These are phyloP conservation scores for Fusarium drepaniforme DNA, from an alignment of 2,329 filamentous ascomycete species.

Conservation along the genomic window DNA sequence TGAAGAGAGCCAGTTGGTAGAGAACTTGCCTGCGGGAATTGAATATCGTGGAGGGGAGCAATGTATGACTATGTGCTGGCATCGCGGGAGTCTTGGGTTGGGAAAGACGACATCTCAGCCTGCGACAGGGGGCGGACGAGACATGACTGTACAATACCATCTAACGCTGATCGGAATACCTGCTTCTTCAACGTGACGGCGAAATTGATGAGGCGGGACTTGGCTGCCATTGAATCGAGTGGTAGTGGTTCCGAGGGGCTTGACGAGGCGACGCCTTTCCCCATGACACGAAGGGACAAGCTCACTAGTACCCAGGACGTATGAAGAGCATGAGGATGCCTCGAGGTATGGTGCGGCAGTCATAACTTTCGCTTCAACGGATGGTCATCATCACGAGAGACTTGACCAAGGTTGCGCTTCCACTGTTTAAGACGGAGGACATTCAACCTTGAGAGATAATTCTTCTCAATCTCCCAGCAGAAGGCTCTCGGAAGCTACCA, in stretches of 20 bases:
- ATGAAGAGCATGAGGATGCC: not conserved
- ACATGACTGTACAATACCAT: slow-evolving; percentile 43
- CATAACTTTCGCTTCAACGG: not conserved
- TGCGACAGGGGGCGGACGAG: slow-evolving; percentile 17
- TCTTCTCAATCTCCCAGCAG: not conserved
- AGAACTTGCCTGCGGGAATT: not conserved
- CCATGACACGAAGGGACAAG: not conserved
- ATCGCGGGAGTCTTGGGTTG: not conserved
- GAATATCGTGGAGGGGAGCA: not conserved
- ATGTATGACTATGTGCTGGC: slow-evolving; percentile 40
- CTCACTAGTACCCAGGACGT: not conserved
- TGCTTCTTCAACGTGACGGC: not conserved
- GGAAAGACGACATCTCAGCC: not conserved
- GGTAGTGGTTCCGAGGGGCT: not conserved
- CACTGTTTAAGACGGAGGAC: not conserved
- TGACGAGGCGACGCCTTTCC: not conserved
- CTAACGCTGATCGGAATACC: slow-evolving; percentile 11
- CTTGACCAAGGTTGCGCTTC: not conserved
- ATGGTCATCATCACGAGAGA: not conserved
- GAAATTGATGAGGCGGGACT: not conserved
- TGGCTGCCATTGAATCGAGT: not conserved
- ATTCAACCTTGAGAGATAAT: not conserved
- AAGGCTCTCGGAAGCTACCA: not conserved
- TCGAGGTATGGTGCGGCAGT: not conserved
- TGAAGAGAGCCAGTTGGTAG: slow-evolving; percentile 98